These are phyloP conservation scores for Pythium plurisporium DNA, from an alignment of 352 stramenopile species.

Conservation along the genomic window DNA sequence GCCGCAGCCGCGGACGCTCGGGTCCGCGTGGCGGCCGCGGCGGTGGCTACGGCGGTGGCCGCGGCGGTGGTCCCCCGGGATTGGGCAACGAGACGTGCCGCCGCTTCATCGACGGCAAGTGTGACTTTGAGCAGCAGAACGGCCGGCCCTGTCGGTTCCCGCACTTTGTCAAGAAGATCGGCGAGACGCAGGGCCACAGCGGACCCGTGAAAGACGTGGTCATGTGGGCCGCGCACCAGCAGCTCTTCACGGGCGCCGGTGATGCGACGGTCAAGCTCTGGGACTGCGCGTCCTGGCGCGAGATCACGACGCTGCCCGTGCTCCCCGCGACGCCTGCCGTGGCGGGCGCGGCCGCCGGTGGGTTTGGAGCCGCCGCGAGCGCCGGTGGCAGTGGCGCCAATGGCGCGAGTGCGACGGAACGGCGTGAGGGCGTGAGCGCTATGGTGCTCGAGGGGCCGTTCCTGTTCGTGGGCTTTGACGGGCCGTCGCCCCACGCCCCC, in stretches of 20 bases:
- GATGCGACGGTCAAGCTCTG: constrained; percentile 80
- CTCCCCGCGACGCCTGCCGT: constrained; percentile 22
- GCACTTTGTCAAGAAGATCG: constrained; percentile 84
- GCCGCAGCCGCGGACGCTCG: constrained; percentile 44
- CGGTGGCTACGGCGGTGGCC: constrained; percentile 27
- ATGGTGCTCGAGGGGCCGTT: constrained; percentile 73
- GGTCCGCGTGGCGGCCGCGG: constrained; percentile 29
- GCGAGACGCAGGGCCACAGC: constrained; percentile 68
- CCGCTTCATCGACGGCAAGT: constrained; percentile 65
- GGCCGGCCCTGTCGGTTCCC: constrained; percentile 67
- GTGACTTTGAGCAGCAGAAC: constrained; percentile 40
- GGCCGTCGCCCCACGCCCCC: constrained; percentile 46
- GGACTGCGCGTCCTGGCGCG: constrained; percentile 77
- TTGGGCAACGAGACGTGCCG: constrained; percentile 67
- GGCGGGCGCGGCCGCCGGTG: neutral
- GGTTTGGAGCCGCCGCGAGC: constrained; percentile 15
- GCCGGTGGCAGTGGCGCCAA: constrained; percentile 10
- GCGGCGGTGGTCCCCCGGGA: constrained; percentile 21
- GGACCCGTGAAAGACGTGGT: constrained; percentile 72
- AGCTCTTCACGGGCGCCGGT: constrained; percentile 68
- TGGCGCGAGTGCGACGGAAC: constrained; percentile 18
- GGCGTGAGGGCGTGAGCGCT: constrained; percentile 52
- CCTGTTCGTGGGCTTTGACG: constrained; percentile 81
- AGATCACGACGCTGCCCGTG: constrained; percentile 71
- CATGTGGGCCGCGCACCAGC: constrained; percentile 67